phyloP scores from a whole-genome alignment of 164 flowering plant genomes.

The Berberis vulgaris region DNA sequence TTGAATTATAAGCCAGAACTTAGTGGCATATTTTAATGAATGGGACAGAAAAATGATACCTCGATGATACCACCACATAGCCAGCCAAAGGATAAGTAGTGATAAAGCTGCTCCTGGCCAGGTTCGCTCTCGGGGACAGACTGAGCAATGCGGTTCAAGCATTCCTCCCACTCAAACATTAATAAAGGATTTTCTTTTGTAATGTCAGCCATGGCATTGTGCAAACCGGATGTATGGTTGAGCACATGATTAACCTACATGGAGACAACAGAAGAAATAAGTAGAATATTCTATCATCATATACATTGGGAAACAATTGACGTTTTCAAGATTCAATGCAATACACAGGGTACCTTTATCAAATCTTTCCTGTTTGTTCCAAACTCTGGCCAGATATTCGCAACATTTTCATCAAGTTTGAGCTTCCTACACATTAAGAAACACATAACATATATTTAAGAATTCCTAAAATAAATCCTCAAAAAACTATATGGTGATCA shows the following conservation, averaged over 20 bases:
- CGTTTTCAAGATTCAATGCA: not conserved
- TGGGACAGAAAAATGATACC: constrained; percentile 30
- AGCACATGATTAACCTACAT: constrained; percentile 93
- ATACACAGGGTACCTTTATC: constrained; percentile 50
- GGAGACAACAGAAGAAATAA: not conserved
- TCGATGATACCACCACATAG: constrained; percentile 93
- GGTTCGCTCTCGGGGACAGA: constrained; percentile 74
- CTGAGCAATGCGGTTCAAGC: constrained; percentile 45
- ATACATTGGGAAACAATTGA: not conserved
- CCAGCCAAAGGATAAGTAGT: constrained; percentile 89
- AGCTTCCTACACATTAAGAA: constrained; percentile 43
- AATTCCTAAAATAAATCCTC: too few relatives aligned
- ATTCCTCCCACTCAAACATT: constrained; percentile 66
- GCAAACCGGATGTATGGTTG: constrained; percentile 92
- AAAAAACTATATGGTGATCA: too few relatives aligned
- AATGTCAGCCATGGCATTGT: constrained; percentile 56
- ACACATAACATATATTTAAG: constrained; percentile 55
- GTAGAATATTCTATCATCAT: not conserved
- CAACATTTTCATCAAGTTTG: constrained; percentile 68
- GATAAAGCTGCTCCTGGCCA: constrained; percentile 74
- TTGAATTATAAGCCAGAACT: not conserved
- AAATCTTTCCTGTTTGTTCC: constrained; percentile 57
- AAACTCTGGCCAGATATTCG: constrained; percentile 80
- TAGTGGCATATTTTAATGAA: too few relatives aligned
- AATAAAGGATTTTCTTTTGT: constrained; percentile 51